phyloP scores from a whole-genome alignment of 2,329 filamentous ascomycete species.

The Cyphellophora attinorum region DNA sequence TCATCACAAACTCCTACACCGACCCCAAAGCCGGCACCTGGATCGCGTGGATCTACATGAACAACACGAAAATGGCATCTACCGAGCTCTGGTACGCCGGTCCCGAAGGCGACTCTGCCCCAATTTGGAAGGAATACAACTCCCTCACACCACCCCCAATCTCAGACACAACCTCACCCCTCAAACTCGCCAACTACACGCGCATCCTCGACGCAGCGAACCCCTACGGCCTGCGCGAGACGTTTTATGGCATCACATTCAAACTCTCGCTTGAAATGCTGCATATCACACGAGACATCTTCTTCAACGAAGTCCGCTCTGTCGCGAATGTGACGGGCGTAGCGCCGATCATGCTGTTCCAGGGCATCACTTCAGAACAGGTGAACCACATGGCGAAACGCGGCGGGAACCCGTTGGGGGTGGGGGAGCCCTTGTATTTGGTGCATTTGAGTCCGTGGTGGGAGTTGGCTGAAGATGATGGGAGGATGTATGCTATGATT shows the following conservation, averaged over 20 bases:
- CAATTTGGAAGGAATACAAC: conserved; percentile 4
- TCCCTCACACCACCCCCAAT: conserved; percentile 4
- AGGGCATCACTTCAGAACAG: background rate
- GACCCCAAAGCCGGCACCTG: conserved; percentile 17
- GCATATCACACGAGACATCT: conserved; percentile 1
- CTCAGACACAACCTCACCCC: background rate
- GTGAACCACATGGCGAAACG: background rate
- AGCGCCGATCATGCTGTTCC: background rate
- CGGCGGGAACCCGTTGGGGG: conserved; percentile 3
- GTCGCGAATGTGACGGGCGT: conserved; percentile 1
- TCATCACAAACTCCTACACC: conserved; percentile 20
- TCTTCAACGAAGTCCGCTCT: conserved; percentile 1
- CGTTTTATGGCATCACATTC: conserved; percentile 1
- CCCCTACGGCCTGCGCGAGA: background rate
- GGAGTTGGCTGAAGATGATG: background rate
- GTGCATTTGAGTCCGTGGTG: background rate
- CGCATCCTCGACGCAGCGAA: background rate
- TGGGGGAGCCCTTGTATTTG: background rate
- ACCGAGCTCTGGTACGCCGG: background rate
- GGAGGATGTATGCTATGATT: background rate
- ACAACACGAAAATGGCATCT: too few species aligned
- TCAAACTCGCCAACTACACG: background rate
- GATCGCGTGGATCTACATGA: background rate
- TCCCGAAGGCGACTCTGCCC: conserved; percentile 1
- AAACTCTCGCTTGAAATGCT: background rate